Percentiles rank a stretch among this genome's conserved stretches.
Evolutionary conservation across 768 basidiomycete species (phyloP).

Genomic region (Candolleomyces eurysporus): DNA sequence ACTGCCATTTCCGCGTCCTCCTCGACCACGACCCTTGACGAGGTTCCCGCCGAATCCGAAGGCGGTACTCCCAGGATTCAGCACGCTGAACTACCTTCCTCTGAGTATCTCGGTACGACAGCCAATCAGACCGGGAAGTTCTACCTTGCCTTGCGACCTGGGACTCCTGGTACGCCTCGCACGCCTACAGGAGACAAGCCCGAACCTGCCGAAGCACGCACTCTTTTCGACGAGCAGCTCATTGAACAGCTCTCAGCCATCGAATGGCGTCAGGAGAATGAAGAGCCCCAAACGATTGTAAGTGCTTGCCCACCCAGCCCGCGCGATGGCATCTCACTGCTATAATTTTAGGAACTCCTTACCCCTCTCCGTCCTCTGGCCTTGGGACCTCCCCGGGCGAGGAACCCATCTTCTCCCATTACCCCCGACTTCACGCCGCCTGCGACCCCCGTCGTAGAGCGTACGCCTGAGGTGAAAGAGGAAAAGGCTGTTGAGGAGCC

Average conservation of each 20-base stretch:
- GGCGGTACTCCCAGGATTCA: not conserved
- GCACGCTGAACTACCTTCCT: not conserved
- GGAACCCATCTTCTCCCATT: conserved; percentile 4
- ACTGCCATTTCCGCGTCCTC: not conserved
- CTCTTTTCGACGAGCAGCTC: not conserved
- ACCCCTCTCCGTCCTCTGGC: conserved; percentile 10
- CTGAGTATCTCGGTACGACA: not conserved
- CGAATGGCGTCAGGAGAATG: not conserved
- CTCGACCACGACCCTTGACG: not conserved
- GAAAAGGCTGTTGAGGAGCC: not conserved
- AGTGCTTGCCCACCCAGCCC: too few relatives aligned
- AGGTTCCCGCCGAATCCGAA: not conserved
- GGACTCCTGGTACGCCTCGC: not conserved
- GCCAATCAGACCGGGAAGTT: not conserved
- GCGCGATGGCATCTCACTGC: not conserved
- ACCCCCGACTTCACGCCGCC: not conserved
- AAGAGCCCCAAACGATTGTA: not conserved
- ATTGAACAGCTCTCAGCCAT: not conserved
- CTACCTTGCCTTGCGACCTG: not conserved
- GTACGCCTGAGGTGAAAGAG: not conserved
- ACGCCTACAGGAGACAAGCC: not conserved
- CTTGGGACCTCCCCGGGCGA: conserved; percentile 6
- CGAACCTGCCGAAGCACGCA: not conserved
- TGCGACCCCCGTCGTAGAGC: not conserved
- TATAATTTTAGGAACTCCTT: conserved; percentile 10